Evolutionary conservation across 2,329 filamentous ascomycete genomes (phyloP), one percentile per base, ranked within the genome.

Genomic region (Colletotrichum australisinense): DNA sequence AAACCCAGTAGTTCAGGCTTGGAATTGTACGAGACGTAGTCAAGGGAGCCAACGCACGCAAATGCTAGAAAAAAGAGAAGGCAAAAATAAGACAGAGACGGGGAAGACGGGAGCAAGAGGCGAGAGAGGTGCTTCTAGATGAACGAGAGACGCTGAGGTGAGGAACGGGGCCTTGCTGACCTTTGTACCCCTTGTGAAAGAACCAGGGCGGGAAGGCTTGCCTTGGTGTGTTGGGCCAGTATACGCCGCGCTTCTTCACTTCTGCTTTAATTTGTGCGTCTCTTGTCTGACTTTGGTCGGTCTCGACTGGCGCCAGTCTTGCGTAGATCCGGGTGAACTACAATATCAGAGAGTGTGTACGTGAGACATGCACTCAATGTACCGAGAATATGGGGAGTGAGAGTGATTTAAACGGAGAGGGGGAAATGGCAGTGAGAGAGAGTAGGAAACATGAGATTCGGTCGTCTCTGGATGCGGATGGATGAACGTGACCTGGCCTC

Each of bases 131-230:
- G 68, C 63, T 59, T 60, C 19, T 24, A 19, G 59, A 22, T 60
- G 28, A 46, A 52, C 38, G 11, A 35, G 4, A 22, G 32, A 22
- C 32, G 24, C 57, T 55, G 32, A 22, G 66, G 49, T 42, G 67
- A 67, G 30, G 55, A 67, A 70, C 63, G 55, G 55, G 63, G 67
- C 55, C 14, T 58, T 63, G 68, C 68, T 60, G 55, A 52, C 63
- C 63, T 60, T 67, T 55, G 62, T 70, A 67, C 30, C 46, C 32
- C 46, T 67, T 53, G 56, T 58, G 60, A 24, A 19, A 38, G 22
- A 70, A 46, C 49, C 52, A 28, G 30, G 28, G 46, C 35, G 60
- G 52, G 68, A 60, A 53, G 55, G 46, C 55, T 67, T 70, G 63
- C 26, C 67, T 70, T 70, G 63, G 67, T 32, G 67, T 70, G 30